Base-by-base conservation (phyloP, 108 stramenopile species). In the Ochromonas danica region DNA sequence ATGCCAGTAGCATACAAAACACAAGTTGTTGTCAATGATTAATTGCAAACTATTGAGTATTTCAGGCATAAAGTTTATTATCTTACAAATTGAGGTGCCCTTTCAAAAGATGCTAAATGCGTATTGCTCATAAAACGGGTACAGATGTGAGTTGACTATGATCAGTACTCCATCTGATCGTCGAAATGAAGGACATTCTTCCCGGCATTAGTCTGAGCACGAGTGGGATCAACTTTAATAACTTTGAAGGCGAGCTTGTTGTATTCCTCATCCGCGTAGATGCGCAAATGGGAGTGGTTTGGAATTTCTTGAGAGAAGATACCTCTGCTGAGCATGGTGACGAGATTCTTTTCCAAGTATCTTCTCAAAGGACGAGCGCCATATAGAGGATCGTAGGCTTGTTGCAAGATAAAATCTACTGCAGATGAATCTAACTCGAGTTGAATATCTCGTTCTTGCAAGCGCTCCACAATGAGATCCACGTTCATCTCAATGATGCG, bases 341-440 rank as follows among this genome's bases (percentile, higher is more conserved):
- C 67, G 22, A 70, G 33, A 22, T 70, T 14, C 67, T 70, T 70
- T 22, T 70, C 67, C 67, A 70, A 40, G 67, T 70, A 70, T 17
- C 67, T 10, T 10, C 67, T 14, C 3, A 94, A 88, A 0, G 93
- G 93, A 61, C 93, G 89, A 27, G 93, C 93, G 42, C 93, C 93
- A 78, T 89, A 94, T 30, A 36, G 10, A 33, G 81, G 81, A 38
- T 78, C 75, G 38, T 67, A 81, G 0, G 71, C 45, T 35, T 17
- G 61, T 6, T 78, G 71, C 31, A 72, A 61, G 28, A 81, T 57
- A 41, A 65, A 78, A n/a, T 61, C 61, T 30, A 81, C 42, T 0
- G 39, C 81, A 1, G 42, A 27, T 31, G 17, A 14, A 45, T 65
- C 40, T 0, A 10, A 28, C 0, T 33, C 43, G 0, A 81, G 43